A percentile compares a stretch with the other conserved stretches of the same genome.
phyloP scores from a whole-genome alignment of 768 basidiomycete species.

The Rhizopogon sp. region DNA sequence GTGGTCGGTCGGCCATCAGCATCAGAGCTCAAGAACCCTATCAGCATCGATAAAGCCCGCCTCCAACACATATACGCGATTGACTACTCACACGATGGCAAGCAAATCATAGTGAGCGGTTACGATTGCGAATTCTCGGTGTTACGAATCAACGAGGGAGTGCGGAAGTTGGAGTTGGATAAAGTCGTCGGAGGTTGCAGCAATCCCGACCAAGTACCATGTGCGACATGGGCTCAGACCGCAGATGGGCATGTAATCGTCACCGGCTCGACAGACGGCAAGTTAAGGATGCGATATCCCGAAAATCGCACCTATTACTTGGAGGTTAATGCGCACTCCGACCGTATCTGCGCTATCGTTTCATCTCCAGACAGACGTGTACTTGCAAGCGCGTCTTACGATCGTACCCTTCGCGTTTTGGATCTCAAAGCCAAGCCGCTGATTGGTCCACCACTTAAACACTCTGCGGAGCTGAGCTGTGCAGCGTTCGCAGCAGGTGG shows the following conservation, averaged over 20 bases:
- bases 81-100: neutral
- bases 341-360: neutral
- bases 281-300: neutral
- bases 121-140: neutral
- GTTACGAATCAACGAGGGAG: neutral
- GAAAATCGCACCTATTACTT: no score
- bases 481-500: neutral
- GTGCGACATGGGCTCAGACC: neutral
- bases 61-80: neutral
- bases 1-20: neutral
- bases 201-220: neutral
- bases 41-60: neutral
- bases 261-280: neutral
- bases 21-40: neutral
- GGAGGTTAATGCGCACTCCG: neutral
- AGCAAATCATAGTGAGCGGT: neutral
- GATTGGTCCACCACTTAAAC: slow-evolving; percentile 5
- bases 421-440: neutral
- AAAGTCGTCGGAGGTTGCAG: neutral
- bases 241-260: neutral
- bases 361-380: slow-evolving; percentile 5
- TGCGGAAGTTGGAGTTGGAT: neutral
- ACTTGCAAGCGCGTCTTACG: slow-evolving; percentile 11
- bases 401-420: slow-evolving; percentile 7
- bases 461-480: neutral